Percentiles rank a stretch among this genome's conserved stretches.
These are phyloP conservation scores for Purshia tridentata DNA, from an alignment of 306 rosid genomes.

Conservation along the genomic window DNA sequence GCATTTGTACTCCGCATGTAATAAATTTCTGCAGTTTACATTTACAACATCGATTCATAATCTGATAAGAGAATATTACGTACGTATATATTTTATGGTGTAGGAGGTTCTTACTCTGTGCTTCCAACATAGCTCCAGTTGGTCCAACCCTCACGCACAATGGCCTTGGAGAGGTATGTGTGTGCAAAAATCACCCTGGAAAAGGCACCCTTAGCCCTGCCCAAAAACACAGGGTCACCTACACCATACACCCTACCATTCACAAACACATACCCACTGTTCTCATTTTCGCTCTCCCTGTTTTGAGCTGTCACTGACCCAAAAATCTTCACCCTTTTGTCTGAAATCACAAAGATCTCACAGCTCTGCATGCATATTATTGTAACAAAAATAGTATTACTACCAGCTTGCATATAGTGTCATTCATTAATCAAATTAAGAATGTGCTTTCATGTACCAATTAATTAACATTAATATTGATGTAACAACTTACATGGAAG, in stretches of 20 bases:
- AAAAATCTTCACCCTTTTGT: conserved; percentile 51
- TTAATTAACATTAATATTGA: too few relatives aligned
- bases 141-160: conserved; percentile 70
- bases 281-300: conserved; percentile 41
- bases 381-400: too few relatives aligned
- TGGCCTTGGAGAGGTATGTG: conserved; percentile 57
- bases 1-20: conserved; percentile 60
- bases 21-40: conserved; percentile 42
- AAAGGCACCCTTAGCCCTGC: conserved; percentile 70
- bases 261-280: conserved; percentile 63
- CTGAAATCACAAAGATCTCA: conserved; percentile 73
- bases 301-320: conserved; percentile 75
- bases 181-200: conserved; percentile 63
- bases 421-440: background rate
- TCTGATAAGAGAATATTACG: too few relatives aligned
- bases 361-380: conserved; percentile 40
- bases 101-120: conserved; percentile 51
- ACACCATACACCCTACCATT: conserved; percentile 68
- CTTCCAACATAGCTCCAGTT: conserved; percentile 61
- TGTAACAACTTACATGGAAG: conserved; percentile 42
- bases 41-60: too few relatives aligned
- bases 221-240: conserved; percentile 58
- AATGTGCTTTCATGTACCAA: background rate
- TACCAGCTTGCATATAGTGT: background rate
- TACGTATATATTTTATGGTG: background rate